Evolutionary conservation across 2,329 filamentous ascomycete genomes (phyloP).

Genomic region (Verticillium alfalfae): DNA sequence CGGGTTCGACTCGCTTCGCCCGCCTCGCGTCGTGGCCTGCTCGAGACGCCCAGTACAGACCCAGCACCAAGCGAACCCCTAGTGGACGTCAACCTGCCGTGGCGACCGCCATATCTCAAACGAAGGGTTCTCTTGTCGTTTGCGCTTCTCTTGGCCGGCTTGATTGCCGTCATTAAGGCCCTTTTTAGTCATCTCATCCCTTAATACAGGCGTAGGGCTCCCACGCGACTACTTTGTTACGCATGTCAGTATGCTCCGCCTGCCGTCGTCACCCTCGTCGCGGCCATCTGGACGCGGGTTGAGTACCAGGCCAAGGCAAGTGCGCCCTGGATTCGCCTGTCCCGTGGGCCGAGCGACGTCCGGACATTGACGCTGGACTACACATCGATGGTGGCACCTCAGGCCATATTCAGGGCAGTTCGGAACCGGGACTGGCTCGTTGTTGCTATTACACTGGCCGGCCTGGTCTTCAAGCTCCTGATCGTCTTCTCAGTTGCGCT

Average conservation of each 20-base stretch:
- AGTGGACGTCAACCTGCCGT: conserved; percentile 22
- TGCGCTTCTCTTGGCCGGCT: conserved; percentile 17
- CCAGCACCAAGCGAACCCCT: conserved; percentile 13
- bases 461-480: conserved; percentile 24
- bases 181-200: conserved; percentile 22
- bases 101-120: conserved; percentile 28
- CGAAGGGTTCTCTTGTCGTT: conserved; percentile 23
- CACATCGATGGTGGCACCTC: conserved; percentile 20
- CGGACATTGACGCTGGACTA: conserved; percentile 31
- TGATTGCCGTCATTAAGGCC: conserved; percentile 22
- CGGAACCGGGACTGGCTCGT: conserved; percentile 28
- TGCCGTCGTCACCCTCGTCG: conserved; percentile 23
- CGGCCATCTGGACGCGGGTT: conserved; percentile 27
- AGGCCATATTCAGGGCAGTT: conserved; percentile 19
- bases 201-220: conserved; percentile 20
- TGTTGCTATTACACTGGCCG: conserved; percentile 15
- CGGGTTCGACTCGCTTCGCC: not conserved
- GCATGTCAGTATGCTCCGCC: conserved; percentile 30
- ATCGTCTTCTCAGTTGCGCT: conserved; percentile 29
- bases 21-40: not conserved
- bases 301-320: conserved; percentile 30
- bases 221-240: conserved; percentile 20
- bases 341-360: conserved; percentile 18
- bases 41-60: not conserved
- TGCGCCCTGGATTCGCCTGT: conserved; percentile 30